These are phyloP conservation scores for Calonectria leucothoes DNA, from an alignment of 2,329 filamentous ascomycete species.

Conservation along the genomic window DNA sequence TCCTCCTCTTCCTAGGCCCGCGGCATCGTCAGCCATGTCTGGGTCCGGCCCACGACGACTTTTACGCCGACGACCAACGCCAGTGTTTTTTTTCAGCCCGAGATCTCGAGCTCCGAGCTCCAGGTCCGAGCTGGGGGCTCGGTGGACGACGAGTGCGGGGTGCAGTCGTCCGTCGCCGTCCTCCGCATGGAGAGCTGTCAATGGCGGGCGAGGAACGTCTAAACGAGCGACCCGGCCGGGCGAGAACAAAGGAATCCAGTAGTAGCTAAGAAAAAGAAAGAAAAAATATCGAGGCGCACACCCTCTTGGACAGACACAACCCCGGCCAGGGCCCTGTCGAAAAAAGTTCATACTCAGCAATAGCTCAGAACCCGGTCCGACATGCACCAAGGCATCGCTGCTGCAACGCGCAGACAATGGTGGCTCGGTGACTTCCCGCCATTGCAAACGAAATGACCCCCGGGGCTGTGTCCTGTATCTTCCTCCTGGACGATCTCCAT, in stretches of 20 bases:
- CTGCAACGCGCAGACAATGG: slow-evolving; percentile 16
- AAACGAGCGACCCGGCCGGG: slow-evolving; percentile 29
- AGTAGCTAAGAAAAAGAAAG: slow-evolving; percentile 1
- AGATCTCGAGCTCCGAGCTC: slow-evolving; percentile 33
- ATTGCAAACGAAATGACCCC: slow-evolving; percentile 23
- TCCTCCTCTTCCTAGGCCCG: slow-evolving; percentile 12
- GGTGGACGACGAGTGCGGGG: slow-evolving; percentile 37
- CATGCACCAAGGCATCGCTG: slow-evolving; percentile 14
- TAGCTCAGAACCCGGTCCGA: slow-evolving; percentile 14
- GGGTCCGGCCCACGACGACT: not conserved
- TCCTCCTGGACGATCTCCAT: slow-evolving; percentile 20
- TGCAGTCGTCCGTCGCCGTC: slow-evolving; percentile 27
- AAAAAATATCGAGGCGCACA: not conserved
- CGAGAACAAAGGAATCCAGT: no score
- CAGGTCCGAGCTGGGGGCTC: slow-evolving; percentile 32
- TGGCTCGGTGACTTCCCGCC: slow-evolving; percentile 31
- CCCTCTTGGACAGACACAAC: not conserved
- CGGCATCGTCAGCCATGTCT: slow-evolving; percentile 3
- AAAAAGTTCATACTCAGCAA: not conserved
- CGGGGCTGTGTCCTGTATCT: slow-evolving; percentile 24
- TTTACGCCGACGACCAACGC: slow-evolving; percentile 28
- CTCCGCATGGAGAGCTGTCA: not conserved
- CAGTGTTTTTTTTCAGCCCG: slow-evolving; percentile 19
- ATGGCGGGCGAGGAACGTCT: not conserved
- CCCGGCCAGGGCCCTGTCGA: not conserved